Evolutionary conservation across 2,329 filamentous ascomycete genomes (phyloP).

Genomic region (Aspergillus tubingensis): DNA sequence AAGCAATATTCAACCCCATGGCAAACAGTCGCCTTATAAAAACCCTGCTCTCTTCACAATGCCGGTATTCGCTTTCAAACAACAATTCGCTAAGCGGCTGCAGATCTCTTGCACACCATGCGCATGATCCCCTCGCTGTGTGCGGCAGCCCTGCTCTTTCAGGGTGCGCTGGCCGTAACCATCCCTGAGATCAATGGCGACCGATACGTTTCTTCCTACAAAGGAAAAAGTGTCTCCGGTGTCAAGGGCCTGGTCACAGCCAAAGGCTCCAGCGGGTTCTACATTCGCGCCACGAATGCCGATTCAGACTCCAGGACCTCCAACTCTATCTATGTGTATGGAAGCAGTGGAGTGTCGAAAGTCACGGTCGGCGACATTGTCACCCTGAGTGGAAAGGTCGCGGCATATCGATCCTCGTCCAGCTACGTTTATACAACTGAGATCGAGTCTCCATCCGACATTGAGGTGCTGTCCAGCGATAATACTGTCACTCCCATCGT

Average conservation of each 20-base stretch:
- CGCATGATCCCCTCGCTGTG: constrained; percentile 2
- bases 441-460: constrained; percentile 57
- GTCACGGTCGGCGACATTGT: constrained; percentile 65
- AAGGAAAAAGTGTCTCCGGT: constrained; percentile 57
- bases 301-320: constrained; percentile 61
- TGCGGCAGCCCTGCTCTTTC: constrained; percentile 8
- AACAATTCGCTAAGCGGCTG: too few species aligned
- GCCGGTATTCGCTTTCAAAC: too few species aligned
- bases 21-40: too few species aligned
- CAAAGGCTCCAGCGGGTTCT: constrained; percentile 63
- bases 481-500: constrained; percentile 60
- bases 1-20: too few species aligned
- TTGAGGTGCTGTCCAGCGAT: constrained; percentile 56
- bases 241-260: constrained; percentile 67
- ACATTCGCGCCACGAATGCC: constrained; percentile 61
- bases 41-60: too few species aligned
- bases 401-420: constrained; percentile 59
- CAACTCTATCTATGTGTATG: constrained; percentile 67
- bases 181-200: constrained; percentile 68
- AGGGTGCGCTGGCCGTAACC: constrained; percentile 42
- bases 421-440: constrained; percentile 67
- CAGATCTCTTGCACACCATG: constrained; percentile 4
- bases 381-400: constrained; percentile 60
- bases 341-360: constrained; percentile 52
- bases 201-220: constrained; percentile 63